phyloP scores from a whole-genome alignment of 2,329 filamentous ascomycete species.

The Sodiomyces alkalinus region DNA sequence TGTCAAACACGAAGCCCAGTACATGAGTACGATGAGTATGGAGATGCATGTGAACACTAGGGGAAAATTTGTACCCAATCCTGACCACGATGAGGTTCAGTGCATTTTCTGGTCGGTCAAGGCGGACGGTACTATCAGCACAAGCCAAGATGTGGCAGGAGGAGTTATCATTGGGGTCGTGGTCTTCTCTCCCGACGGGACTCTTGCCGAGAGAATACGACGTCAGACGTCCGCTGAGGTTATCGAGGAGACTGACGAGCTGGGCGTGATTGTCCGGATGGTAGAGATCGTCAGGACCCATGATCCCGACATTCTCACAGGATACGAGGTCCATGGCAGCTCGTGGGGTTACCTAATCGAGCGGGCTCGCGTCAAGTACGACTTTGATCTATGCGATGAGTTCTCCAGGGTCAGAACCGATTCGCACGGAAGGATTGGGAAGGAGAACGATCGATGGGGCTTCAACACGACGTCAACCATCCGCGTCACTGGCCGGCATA shows the following conservation, averaged over 20 bases:
- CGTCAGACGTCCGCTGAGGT: conserved; percentile 49
- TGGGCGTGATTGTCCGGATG: conserved; percentile 73
- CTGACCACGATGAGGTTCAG: conserved; percentile 75
- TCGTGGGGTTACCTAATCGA: conserved; percentile 97
- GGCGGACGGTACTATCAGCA: conserved; percentile 49
- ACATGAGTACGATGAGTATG: conserved; percentile 94
- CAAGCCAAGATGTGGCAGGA: conserved; percentile 25
- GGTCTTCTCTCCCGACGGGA: conserved; percentile 48
- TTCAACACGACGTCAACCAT: conserved; percentile 90
- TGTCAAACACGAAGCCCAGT: conserved; percentile 71
- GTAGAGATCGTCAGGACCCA: conserved; percentile 70
- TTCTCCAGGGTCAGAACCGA: conserved; percentile 78
- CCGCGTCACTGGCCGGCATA: conserved; percentile 80
- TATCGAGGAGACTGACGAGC: conserved; percentile 60
- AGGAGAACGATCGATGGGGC: conserved; percentile 79
- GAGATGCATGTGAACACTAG: conserved; percentile 86
- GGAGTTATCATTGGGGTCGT: conserved; percentile 54
- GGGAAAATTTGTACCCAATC: conserved; percentile 68
- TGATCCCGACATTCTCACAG: conserved; percentile 87
- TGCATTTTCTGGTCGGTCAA: conserved; percentile 86
- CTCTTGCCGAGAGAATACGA: conserved; percentile 43
- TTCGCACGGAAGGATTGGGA: conserved; percentile 71
- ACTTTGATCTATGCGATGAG: conserved; percentile 81
- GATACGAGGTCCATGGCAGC: conserved; percentile 83
- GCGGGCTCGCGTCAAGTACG: conserved; percentile 70